Conservation (phyloP, 208 protist genomes). For the Leishmania tropica region DNA sequence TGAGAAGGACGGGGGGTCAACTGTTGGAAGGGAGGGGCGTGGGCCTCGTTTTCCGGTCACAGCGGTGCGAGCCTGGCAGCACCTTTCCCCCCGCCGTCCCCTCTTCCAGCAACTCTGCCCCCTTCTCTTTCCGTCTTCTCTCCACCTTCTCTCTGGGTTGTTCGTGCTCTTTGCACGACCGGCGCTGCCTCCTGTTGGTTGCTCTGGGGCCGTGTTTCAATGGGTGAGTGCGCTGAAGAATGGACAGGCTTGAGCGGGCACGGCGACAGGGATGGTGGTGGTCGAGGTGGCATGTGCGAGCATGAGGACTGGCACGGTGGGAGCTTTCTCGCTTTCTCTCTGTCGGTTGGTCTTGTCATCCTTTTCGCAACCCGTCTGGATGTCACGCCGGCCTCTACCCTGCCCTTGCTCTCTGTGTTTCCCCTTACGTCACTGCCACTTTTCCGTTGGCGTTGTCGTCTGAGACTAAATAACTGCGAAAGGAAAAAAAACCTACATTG, state of each 20-base stretch:
- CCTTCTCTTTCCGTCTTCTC: constrained; percentile 6
- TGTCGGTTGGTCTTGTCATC: neutral
- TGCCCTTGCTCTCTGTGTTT: neutral
- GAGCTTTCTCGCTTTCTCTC: neutral
- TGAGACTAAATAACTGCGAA: neutral
- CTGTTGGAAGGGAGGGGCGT: neutral
- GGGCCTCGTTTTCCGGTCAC: neutral
- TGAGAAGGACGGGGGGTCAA: neutral
- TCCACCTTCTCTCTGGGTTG: neutral
- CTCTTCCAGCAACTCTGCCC: constrained; percentile 4
- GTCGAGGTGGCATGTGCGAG: neutral
- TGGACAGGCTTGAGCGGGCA: neutral
- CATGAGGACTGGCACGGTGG: neutral
- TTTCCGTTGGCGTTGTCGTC: neutral
- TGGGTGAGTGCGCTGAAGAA: neutral
- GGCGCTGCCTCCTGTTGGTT: neutral
- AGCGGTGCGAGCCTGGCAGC: neutral
- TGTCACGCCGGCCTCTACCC: neutral
- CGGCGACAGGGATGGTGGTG: neutral
- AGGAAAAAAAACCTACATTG: neutral
- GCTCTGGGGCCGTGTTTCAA: neutral
- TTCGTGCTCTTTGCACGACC: neutral
- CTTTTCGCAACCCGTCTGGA: neutral
- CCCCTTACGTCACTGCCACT: neutral
- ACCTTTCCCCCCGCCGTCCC: neutral